phyloP scores from a whole-genome alignment of 2,329 filamentous ascomycete species.

The Aureobasidium sp. region DNA sequence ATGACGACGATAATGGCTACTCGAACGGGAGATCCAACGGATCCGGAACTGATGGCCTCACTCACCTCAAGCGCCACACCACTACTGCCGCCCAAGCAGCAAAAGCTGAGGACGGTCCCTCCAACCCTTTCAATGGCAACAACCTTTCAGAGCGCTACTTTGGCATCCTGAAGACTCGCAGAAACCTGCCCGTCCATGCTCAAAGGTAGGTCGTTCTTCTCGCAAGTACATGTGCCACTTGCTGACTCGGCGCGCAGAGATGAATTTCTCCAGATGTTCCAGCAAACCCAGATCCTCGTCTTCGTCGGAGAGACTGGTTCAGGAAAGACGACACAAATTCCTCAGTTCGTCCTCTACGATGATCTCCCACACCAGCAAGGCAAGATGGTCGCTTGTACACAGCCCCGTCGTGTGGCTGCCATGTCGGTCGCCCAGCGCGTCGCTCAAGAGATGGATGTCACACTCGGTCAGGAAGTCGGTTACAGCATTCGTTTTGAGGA shows the following conservation, averaged over 20 bases:
- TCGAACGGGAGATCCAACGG: slow-evolving; percentile 29
- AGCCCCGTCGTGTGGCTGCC: slow-evolving; percentile 92
- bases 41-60: slow-evolving; percentile 35
- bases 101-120: slow-evolving; percentile 68
- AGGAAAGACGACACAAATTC: slow-evolving; percentile 98
- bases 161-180: slow-evolving; percentile 73
- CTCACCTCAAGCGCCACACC: slow-evolving; percentile 65
- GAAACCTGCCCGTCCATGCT: slow-evolving; percentile 83
- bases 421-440: slow-evolving; percentile 99
- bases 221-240: background rate
- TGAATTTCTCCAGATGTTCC: slow-evolving; percentile 90
- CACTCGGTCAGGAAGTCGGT: slow-evolving; percentile 86
- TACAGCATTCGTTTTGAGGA: slow-evolving; percentile 99
- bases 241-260: slow-evolving; percentile 45
- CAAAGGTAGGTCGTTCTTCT: slow-evolving; percentile 54
- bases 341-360: slow-evolving; percentile 95
- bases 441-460: slow-evolving; percentile 91
- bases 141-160: slow-evolving; percentile 80
- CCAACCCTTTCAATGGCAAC: slow-evolving; percentile 77
- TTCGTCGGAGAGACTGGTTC: slow-evolving; percentile 99
- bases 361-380: slow-evolving; percentile 78
- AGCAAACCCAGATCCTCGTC: slow-evolving; percentile 89
- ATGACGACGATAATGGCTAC: slow-evolving; percentile 31
- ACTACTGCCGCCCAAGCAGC: slow-evolving; percentile 71
- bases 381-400: slow-evolving; percentile 94